These are phyloP conservation scores for Cerioporus squamosus DNA, from an alignment of 1,284 basidiomycete genomes.

Conservation along the genomic window DNA sequence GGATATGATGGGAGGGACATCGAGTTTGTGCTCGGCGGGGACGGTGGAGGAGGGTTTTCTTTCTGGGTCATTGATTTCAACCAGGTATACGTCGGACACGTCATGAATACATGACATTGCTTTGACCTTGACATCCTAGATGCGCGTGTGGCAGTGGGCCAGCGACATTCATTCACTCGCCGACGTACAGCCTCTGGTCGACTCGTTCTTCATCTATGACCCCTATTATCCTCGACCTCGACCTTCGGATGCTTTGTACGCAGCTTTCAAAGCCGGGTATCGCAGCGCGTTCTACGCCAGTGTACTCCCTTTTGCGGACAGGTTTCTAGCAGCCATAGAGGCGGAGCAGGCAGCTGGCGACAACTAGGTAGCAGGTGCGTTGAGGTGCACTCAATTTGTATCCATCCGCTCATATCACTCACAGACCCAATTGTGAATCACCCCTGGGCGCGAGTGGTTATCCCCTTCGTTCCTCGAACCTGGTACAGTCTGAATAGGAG, in stretches of 20 bases:
- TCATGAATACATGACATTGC: too few relatives aligned
- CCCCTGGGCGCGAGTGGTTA: too few relatives aligned
- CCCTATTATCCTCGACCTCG: slow-evolving; percentile 38
- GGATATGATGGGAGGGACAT: slow-evolving; percentile 38
- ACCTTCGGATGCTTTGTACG: slow-evolving; percentile 28
- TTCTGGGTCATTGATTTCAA: slow-evolving; percentile 39
- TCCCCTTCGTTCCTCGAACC: too few relatives aligned
- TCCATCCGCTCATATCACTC: too few relatives aligned
- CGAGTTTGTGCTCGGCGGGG: slow-evolving; percentile 38
- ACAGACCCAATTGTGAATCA: too few relatives aligned
- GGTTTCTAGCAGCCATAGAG: neutral
- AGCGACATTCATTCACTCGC: slow-evolving; percentile 4
- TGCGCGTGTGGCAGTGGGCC: too few relatives aligned
- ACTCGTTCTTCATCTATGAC: slow-evolving; percentile 33
- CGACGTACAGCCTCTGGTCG: slow-evolving; percentile 18
- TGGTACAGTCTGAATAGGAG: too few relatives aligned
- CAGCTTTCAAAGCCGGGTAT: slow-evolving; percentile 30
- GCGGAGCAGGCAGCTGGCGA: neutral
- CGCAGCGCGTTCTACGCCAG: neutral
- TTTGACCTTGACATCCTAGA: too few relatives aligned
- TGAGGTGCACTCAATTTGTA: too few relatives aligned
- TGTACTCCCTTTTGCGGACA: neutral
- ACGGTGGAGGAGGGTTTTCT: slow-evolving; percentile 9
- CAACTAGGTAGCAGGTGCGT: too few relatives aligned
- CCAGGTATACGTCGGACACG: slow-evolving; percentile 23